phyloP scores from a whole-genome alignment of 306 rosid genomes.

The Ziziphus jujuba region DNA sequence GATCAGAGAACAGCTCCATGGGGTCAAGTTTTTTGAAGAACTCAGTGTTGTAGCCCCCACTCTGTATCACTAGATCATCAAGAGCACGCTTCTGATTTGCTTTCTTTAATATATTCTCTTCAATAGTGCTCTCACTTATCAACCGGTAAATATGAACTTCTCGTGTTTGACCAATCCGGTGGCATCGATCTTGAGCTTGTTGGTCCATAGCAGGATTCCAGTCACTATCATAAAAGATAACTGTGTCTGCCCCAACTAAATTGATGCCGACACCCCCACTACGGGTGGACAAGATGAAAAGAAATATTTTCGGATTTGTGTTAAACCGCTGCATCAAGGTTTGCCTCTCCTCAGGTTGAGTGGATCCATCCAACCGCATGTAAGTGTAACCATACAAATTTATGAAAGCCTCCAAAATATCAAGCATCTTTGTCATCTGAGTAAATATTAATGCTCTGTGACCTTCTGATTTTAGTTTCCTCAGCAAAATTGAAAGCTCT shows the following conservation, averaged over 20 bases:
- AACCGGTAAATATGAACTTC: conserved; percentile 95
- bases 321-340: conserved; percentile 95
- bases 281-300: conserved; percentile 95
- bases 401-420: conserved; percentile 88
- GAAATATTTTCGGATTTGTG: conserved; percentile 87
- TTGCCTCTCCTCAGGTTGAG: conserved; percentile 97
- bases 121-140: conserved; percentile 95
- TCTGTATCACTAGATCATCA: conserved; percentile 94
- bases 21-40: conserved; percentile 99
- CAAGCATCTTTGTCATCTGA: conserved; percentile 99
- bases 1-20: conserved; percentile 88
- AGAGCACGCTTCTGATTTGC: conserved; percentile 99
- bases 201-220: conserved; percentile 99
- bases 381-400: conserved; percentile 96
- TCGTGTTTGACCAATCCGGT: conserved; percentile 97
- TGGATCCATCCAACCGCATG: conserved; percentile 97
- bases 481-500: conserved; percentile 75
- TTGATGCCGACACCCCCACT: conserved; percentile 99
- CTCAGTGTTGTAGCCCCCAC: conserved; percentile 97
- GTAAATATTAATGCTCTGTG: conserved; percentile 93
- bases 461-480: conserved; percentile 88
- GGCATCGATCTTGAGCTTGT: conserved; percentile 99
- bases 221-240: conserved; percentile 95
- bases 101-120: conserved; percentile 95
- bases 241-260: conserved; percentile 98